Evolutionary conservation across 2,329 filamentous ascomycete species (phyloP).

Genomic region (Sphaerulina vaccinii): DNA sequence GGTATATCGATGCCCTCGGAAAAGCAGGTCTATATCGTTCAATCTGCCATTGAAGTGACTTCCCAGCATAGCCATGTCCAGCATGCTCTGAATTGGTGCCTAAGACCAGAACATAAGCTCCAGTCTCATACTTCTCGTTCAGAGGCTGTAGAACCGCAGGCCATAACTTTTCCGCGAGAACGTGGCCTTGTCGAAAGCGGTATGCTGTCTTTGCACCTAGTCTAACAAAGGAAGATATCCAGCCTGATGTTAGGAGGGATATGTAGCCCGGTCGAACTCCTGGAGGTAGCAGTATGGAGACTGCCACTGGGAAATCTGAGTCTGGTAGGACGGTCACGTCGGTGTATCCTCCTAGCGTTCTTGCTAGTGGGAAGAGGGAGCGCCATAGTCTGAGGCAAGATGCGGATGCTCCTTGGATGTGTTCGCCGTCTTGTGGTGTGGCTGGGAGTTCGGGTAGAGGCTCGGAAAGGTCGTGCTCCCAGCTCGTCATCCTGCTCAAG

Average conservation of each 20-base stretch:
- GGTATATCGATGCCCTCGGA: slow-evolving; percentile 2
- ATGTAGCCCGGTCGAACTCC: background rate
- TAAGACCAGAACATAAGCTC: background rate
- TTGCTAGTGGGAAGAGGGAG: background rate
- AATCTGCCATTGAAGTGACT: slow-evolving; percentile 1
- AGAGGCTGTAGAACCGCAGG: background rate
- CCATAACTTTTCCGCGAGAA: slow-evolving; percentile 2
- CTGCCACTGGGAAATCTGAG: slow-evolving; percentile 1
- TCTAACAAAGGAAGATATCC: background rate
- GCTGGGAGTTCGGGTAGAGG: background rate
- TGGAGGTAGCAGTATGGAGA: background rate
- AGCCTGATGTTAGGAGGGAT: background rate
- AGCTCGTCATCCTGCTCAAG: background rate
- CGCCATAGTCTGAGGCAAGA: background rate
- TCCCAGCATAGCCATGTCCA: slow-evolving; percentile 7
- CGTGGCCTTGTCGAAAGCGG: background rate
- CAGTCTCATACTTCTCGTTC: background rate
- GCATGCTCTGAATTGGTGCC: slow-evolving; percentile 9
- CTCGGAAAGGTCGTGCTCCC: background rate
- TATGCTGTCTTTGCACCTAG: background rate
- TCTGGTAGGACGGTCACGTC: background rate
- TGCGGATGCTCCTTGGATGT: background rate
- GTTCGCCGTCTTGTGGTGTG: background rate
- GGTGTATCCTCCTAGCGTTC: background rate
- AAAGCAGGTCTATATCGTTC: background rate